A percentile compares a stretch with the other conserved stretches of the same genome.
phyloP scores from a whole-genome alignment of 208 protist genomes.

The Eutreptiella sp. region DNA sequence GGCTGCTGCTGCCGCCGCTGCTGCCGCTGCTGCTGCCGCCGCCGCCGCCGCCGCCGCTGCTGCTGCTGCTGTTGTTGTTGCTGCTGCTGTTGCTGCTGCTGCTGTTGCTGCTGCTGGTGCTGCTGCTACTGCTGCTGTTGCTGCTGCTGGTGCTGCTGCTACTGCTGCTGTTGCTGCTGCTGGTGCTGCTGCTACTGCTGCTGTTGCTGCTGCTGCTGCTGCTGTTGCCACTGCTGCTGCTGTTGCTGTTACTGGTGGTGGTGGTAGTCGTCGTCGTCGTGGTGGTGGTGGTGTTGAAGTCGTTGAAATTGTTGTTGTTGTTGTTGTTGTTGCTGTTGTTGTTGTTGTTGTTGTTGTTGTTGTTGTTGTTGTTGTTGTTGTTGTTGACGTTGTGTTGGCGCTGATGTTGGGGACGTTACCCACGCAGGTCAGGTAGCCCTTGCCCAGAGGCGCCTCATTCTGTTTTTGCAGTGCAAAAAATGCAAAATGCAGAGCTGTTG shows the following conservation, averaged over 20 bases:
- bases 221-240: not conserved
- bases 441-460: too few species aligned
- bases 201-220: conserved; percentile 1
- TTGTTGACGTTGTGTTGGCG: too few species aligned
- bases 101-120: not conserved
- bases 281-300: not conserved
- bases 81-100: conserved; percentile 1
- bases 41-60: not conserved
- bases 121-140: not conserved
- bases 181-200: not conserved
- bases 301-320: too few species aligned
- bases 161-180: not conserved
- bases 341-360: too few species aligned
- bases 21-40: not conserved
- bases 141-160: not conserved
- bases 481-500: too few species aligned
- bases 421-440: too few species aligned
- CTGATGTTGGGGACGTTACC: too few species aligned
- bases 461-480: too few species aligned
- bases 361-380: too few species aligned
- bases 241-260: not conserved
- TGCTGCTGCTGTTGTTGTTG: not conserved
- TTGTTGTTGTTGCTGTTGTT: too few species aligned
- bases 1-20: too few species aligned
- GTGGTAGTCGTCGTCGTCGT: not conserved